Evolutionary conservation across 495 filamentous ascomycete species (phyloP).

Genomic region (Xylaria palmicola): DNA sequence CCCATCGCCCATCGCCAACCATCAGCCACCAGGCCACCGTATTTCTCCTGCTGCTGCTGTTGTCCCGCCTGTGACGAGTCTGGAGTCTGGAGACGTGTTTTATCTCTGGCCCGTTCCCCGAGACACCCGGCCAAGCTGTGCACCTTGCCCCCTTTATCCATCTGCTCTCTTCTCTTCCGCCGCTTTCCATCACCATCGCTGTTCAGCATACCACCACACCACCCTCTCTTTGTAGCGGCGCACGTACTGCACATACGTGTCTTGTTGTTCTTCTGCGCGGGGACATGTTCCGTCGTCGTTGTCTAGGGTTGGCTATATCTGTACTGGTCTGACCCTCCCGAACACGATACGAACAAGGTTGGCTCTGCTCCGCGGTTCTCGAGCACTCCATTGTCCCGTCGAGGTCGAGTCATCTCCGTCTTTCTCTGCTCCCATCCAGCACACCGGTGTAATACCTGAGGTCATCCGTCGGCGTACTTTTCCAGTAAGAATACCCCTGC

Average conservation of each 20-base stretch:
- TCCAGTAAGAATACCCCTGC: slow-evolving; percentile 9
- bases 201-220: slow-evolving; percentile 1
- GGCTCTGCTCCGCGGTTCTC: background rate
- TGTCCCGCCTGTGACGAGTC: slow-evolving; percentile 20
- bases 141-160: slow-evolving; percentile 4
- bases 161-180: slow-evolving; percentile 11
- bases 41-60: slow-evolving; percentile 9
- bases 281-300: slow-evolving; percentile 1
- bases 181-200: background rate
- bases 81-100: slow-evolving; percentile 12
- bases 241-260: slow-evolving; percentile 6
- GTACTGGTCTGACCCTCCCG: slow-evolving; percentile 3
- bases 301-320: slow-evolving; percentile 15
- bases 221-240: slow-evolving; percentile 5
- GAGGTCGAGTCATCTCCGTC: slow-evolving; percentile 13
- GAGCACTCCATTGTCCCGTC: slow-evolving; percentile 1
- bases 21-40: slow-evolving; percentile 17
- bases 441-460: background rate
- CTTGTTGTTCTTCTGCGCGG: slow-evolving; percentile 4
- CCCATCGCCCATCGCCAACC: background rate
- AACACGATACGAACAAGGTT: slow-evolving; percentile 9
- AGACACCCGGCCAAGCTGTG: slow-evolving; percentile 1
- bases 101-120: slow-evolving; percentile 5
- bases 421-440: background rate
- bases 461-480: background rate